Evolutionary conservation across 495 filamentous ascomycete genomes (phyloP), one percentile per base, ranked within the genome.

Genomic region (Pyrenopolyporus hunteri): DNA sequence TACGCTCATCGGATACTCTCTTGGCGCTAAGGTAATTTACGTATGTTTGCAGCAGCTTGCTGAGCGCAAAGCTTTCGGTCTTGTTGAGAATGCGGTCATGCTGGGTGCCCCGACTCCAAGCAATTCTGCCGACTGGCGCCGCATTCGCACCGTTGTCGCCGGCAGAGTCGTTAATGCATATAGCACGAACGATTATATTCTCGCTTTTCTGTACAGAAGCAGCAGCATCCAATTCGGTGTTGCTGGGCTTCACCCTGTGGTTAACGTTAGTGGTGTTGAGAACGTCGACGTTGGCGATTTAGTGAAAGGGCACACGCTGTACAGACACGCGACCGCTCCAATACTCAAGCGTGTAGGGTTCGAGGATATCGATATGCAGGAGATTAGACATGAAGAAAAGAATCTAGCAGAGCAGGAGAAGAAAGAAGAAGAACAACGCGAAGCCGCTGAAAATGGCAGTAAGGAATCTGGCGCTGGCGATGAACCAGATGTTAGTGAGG

Each of bases 11-110:
- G 94, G 94, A 2, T 98, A 93, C 72, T 92, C 89, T 6, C 76
- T 98, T 9, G 94, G 93, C 1, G 93, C 93, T 10, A 86, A 92
- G n/a, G 85, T 93, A 20, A 93, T 97, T 37, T 97, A 89, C 64
- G 82, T 84, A 10, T 97, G 92, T 66, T 76, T 97, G 0, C 84
- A 87, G 71, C 82, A 70, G 13, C 82, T 98, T 17, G 90, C 90
- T 0, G 86, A 90, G 69, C 78, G 90, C 43, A 82, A 83, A 53
- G 92, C 89, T 0, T 96, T 96, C 70, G 94, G 94, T 0, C 73
- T 98, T 2, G 79, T 98, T 11, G 94, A 97, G 67, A 88, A 86
- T 16, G 93, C 83, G 6, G 85, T 97, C n/a, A 59, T 98, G 37
- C 87, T 97, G 66, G 93, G 93, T 9, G 82, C 89, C 0, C 92